Percentiles rank a stretch among this genome's conserved stretches.
Conservation (phyloP, 2,329 filamentous ascomycete genomes). For the Thelonectria discophora region DNA sequence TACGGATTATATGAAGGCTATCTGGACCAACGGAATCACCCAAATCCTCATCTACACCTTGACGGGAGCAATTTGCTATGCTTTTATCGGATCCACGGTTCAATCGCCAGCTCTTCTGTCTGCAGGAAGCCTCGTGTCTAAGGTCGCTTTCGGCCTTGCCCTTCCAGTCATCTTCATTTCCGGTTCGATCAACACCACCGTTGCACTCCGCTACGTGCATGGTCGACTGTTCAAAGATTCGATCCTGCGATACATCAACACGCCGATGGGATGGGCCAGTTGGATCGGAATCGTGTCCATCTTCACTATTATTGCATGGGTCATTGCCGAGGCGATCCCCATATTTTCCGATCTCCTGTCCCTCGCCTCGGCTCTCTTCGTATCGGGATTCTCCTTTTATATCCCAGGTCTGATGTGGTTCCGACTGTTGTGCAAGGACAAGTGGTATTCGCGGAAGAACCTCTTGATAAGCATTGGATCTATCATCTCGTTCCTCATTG, state of each 20-base stretch:
- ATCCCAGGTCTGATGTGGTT: slow-evolving; percentile 25
- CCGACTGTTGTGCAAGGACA: slow-evolving; percentile 20
- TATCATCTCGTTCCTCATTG: slow-evolving; percentile 21
- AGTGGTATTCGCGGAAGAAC: slow-evolving; percentile 24
- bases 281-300: slow-evolving; percentile 21
- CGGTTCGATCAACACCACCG: slow-evolving; percentile 25
- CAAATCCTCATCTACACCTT: slow-evolving; percentile 27
- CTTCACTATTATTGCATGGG: slow-evolving; percentile 24
- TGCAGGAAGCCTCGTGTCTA: slow-evolving; percentile 18
- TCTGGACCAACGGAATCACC: slow-evolving; percentile 21
- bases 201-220: slow-evolving; percentile 26
- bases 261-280: slow-evolving; percentile 21
- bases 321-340: slow-evolving; percentile 26
- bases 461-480: slow-evolving; percentile 20
- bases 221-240: slow-evolving; percentile 25
- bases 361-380: slow-evolving; percentile 22
- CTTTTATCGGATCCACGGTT: slow-evolving; percentile 25
- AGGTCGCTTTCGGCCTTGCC: slow-evolving; percentile 24
- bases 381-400: slow-evolving; percentile 25
- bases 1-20: slow-evolving; percentile 27
- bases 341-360: slow-evolving; percentile 26
- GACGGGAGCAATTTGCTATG: slow-evolving; percentile 23
- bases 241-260: slow-evolving; percentile 27
- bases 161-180: slow-evolving; percentile 27
- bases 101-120: slow-evolving; percentile 24